Evolutionary conservation across 345 rosid genomes (phyloP), one percentile per base, ranked within the genome.

Genomic region (Hypericum perforatum): DNA sequence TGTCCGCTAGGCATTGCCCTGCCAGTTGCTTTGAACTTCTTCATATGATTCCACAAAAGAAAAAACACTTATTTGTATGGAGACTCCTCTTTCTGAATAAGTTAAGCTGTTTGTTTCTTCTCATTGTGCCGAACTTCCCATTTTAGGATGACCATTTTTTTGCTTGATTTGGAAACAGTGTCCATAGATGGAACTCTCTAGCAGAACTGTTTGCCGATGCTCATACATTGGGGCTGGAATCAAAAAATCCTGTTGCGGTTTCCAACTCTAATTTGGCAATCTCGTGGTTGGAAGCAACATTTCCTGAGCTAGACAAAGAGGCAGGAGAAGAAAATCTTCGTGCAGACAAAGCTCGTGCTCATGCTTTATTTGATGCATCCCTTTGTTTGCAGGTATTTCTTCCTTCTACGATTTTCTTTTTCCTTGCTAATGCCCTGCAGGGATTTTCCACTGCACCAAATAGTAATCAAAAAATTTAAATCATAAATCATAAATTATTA

Each of bases 271-370:
- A 58, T 65, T 62, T 74, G 60, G 97, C 95, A 68, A 86, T 89
- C 58, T 80, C 85, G 66, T 94, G 94, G 97, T 70, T 89, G 77
- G 97, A 94, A 80, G 81, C 85, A 61, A 82, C 80, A 45, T 94
- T 94, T 76, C 88, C 94, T 43, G 95, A 80, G 72, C 56, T 89
- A 75, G 67, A 73, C 48, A 82, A 82, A 69, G 62, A 63, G 57
- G 47, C 60, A 41, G 81, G 76, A 60, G 65, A 53, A 62, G 94
- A 49, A 40, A 78, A 66, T 64, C 63, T 60, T 13, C 58, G 66
- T 49, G 65, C 76, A 5, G 53, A 82, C 52, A 86, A 74, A 75
- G 95, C 97, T 65, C 82, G 53, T 38, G 86, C 95, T 10, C 64
- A 72, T 78, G 87, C 85, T 59, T 49, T 86, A 48, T 79, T 86